Percentiles rank a stretch among this genome's conserved stretches.
Evolutionary conservation across 2,329 filamentous ascomycete genomes (phyloP).

Genomic region (Neofusicoccum ribis): DNA sequence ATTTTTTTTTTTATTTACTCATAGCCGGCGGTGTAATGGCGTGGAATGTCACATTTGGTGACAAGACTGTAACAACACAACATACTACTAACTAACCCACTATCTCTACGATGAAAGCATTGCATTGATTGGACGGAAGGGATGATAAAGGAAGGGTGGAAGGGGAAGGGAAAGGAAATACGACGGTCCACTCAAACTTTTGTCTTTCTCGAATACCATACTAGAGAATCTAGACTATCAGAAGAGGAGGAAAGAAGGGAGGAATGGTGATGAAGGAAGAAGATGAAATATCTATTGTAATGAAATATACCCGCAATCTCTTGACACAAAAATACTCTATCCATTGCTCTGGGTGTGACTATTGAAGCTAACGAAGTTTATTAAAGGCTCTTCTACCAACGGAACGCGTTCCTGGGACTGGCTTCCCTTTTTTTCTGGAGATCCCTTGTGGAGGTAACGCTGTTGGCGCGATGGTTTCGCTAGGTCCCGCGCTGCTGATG

Average conservation of each 20-base stretch:
- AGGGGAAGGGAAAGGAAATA: background rate
- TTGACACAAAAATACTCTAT: background rate
- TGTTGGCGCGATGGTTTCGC: no score
- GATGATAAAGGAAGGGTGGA: background rate
- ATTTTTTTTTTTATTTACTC: background rate
- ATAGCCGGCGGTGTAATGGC: background rate
- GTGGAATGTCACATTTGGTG: background rate
- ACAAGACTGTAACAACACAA: background rate
- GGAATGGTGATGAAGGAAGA: background rate
- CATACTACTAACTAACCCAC: background rate
- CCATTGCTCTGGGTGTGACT: background rate
- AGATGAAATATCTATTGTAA: background rate
- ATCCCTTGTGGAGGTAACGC: no score
- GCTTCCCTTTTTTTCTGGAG: no score
- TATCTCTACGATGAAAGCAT: conserved; percentile 7
- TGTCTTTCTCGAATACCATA: background rate
- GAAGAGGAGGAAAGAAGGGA: background rate
- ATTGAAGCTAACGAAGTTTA: background rate
- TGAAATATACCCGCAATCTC: conserved; percentile 6
- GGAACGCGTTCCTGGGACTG: no score
- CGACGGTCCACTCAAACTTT: background rate
- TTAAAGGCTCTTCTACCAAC: no score
- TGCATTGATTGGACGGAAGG: background rate
- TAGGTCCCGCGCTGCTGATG: no score
- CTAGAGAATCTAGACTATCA: conserved; percentile 2